Conservation (phyloP, 2,329 filamentous ascomycete species). For the Magnaporthiopsis poae region DNA sequence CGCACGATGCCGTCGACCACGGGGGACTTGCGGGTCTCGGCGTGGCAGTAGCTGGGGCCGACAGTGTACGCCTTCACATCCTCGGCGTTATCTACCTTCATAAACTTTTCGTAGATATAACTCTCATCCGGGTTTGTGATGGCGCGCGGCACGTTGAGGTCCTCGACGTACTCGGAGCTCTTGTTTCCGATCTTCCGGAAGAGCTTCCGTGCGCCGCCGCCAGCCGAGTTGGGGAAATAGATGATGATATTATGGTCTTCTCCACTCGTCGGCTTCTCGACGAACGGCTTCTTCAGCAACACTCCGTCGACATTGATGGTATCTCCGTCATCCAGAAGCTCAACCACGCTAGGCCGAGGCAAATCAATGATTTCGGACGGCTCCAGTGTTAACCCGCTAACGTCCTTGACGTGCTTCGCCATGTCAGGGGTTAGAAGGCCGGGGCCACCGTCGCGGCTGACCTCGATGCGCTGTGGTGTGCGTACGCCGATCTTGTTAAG, state of each 20-base stretch:
- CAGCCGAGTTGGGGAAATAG: constrained; percentile 79
- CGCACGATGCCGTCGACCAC: constrained; percentile 93
- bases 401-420: constrained; percentile 66
- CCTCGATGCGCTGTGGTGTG: constrained; percentile 78
- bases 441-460: constrained; percentile 87
- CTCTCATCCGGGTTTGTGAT: constrained; percentile 73
- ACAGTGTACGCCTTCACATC: constrained; percentile 99
- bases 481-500: constrained; percentile 83
- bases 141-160: constrained; percentile 65
- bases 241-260: constrained; percentile 99
- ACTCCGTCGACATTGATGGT: constrained; percentile 78
- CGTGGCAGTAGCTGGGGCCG: constrained; percentile 83
- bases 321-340: constrained; percentile 83
- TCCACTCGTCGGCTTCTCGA: constrained; percentile 95
- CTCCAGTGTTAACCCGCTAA: constrained; percentile 67
- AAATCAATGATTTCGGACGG: constrained; percentile 53
- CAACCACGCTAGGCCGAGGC: constrained; percentile 54
- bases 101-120: constrained; percentile 94
- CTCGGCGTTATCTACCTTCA: constrained; percentile 91
- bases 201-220: constrained; percentile 79
- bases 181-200: constrained; percentile 99
- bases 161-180: constrained; percentile 84
- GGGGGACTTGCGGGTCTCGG: constrained; percentile 91
- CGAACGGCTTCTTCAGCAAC: constrained; percentile 80
- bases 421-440: constrained; percentile 67